Percentiles rank a stretch among this genome's conserved stretches.
Evolutionary conservation across 768 basidiomycete genomes (phyloP).

Genomic region (Tulasnella sp.): DNA sequence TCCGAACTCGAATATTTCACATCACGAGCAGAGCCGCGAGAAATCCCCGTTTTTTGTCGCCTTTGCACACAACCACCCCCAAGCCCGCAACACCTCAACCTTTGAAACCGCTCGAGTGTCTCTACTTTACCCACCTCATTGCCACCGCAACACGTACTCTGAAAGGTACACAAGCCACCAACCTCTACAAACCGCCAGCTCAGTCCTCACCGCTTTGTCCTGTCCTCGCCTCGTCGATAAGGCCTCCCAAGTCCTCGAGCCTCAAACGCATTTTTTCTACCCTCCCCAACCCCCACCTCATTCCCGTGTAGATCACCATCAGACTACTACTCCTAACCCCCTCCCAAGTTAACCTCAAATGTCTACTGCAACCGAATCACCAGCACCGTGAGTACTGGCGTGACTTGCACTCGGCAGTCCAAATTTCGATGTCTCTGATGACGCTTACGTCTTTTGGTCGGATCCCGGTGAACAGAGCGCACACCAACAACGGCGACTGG

Average conservation of each 20-base stretch:
- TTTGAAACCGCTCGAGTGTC: background rate
- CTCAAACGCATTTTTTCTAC: background rate
- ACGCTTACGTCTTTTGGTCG: conserved; percentile 13
- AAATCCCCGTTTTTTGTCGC: conserved; percentile 3
- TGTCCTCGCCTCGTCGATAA: conserved; percentile 8
- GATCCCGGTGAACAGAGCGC: background rate
- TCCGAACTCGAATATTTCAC: background rate
- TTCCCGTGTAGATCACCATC: conserved; percentile 5
- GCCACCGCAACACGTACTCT: conserved; percentile 15
- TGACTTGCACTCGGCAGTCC: conserved; percentile 10
- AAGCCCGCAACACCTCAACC: background rate
- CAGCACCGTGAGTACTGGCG: background rate
- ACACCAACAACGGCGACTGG: conserved; percentile 52
- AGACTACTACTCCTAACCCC: background rate
- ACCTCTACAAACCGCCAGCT: background rate
- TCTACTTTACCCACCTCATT: background rate
- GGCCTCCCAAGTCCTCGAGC: background rate
- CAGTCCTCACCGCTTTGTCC: conserved; percentile 13
- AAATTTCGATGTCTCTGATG: conserved; percentile 2
- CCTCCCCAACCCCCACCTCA: conserved; percentile 2
- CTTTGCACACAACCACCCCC: conserved; percentile 3
- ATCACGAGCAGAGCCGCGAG: conserved; percentile 16
- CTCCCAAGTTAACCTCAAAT: background rate
- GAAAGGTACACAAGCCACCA: background rate
- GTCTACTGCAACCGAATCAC: conserved; percentile 8